Evolutionary conservation across 2,329 filamentous ascomycete genomes (phyloP).

Genomic region (Ceratocystis huliohia): DNA sequence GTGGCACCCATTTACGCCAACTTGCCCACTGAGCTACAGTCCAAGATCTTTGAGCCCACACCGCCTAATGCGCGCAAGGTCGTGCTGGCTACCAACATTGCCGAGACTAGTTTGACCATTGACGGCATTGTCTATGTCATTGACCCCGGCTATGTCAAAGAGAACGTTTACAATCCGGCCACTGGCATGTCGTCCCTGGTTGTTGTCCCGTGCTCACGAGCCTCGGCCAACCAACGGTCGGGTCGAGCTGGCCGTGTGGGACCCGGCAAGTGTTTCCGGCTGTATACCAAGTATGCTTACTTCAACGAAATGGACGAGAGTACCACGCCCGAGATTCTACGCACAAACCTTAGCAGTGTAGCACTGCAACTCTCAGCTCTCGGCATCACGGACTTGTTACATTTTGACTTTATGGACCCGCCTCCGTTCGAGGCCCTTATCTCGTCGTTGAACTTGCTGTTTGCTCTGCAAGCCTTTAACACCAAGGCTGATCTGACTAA

Average conservation of each 20-base stretch:
- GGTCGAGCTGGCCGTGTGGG: slow-evolving; percentile 86
- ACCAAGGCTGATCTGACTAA: slow-evolving; percentile 82
- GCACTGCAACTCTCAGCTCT: slow-evolving; percentile 79
- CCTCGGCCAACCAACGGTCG: slow-evolving; percentile 83
- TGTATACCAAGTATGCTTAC: slow-evolving; percentile 89
- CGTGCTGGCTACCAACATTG: slow-evolving; percentile 90
- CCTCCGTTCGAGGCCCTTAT: slow-evolving; percentile 84
- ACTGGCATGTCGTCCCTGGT: slow-evolving; percentile 89
- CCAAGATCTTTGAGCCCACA: slow-evolving; percentile 89
- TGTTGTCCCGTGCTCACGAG: slow-evolving; percentile 80
- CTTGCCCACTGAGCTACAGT: slow-evolving; percentile 76
- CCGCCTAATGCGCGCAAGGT: slow-evolving; percentile 78
- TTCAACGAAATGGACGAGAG: slow-evolving; percentile 91
- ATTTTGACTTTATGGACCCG: slow-evolving; percentile 94
- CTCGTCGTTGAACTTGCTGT: slow-evolving; percentile 76
- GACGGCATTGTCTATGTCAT: slow-evolving; percentile 95
- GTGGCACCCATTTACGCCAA: slow-evolving; percentile 93
- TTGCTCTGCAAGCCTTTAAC: slow-evolving; percentile 79
- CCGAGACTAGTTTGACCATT: slow-evolving; percentile 89
- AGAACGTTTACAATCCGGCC: slow-evolving; percentile 82
- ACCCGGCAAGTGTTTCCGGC: slow-evolving; percentile 80
- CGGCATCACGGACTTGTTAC: slow-evolving; percentile 80
- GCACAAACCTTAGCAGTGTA: slow-evolving; percentile 73
- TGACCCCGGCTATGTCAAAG: slow-evolving; percentile 88
- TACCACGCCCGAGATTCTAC: slow-evolving; percentile 84